Evolutionary conservation across 192 early-diverging fungal species (phyloP).

Genomic region (Thamnidium elegans): DNA sequence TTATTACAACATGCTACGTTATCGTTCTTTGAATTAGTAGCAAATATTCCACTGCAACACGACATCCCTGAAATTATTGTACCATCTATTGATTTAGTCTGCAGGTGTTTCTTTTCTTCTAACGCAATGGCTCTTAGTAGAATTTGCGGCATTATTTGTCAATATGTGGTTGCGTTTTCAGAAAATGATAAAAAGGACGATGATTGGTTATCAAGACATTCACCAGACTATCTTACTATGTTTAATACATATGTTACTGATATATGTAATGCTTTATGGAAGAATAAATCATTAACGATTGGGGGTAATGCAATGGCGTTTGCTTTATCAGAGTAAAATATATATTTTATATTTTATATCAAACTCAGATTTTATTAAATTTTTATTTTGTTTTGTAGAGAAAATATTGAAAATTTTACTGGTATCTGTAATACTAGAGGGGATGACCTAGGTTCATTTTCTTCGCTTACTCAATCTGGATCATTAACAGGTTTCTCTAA

Average conservation of each 20-base stretch:
- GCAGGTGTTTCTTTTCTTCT: constrained; percentile 43
- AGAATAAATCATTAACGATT: constrained; percentile 42
- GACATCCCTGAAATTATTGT: constrained; percentile 43
- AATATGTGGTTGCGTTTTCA: constrained; percentile 44
- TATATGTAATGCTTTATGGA: constrained; percentile 48
- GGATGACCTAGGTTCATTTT: background rate
- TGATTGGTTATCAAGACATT: constrained; percentile 30
- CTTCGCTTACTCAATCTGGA: constrained; percentile 41
- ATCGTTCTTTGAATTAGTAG: constrained; percentile 46
- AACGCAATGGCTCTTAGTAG: constrained; percentile 46
- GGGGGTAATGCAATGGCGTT: constrained; percentile 42
- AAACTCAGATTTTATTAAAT: too few relatives aligned
- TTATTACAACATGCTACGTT: constrained; percentile 45
- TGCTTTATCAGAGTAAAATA: constrained; percentile 41
- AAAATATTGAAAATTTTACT: constrained; percentile 11
- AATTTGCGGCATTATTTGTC: constrained; percentile 46
- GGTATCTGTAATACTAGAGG: constrained; percentile 1
- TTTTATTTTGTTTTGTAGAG: background rate
- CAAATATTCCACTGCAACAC: constrained; percentile 15
- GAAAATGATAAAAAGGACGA: constrained; percentile 29
- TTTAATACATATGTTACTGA: constrained; percentile 58
- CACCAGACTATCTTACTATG: constrained; percentile 39
- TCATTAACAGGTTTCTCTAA: constrained; percentile 39
- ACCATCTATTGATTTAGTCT: constrained; percentile 40
- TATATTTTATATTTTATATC: background rate